Evolutionary conservation across 257 asterid species (phyloP), one percentile per base, ranked within the genome.

Genomic region (Asclepias syriaca): DNA sequence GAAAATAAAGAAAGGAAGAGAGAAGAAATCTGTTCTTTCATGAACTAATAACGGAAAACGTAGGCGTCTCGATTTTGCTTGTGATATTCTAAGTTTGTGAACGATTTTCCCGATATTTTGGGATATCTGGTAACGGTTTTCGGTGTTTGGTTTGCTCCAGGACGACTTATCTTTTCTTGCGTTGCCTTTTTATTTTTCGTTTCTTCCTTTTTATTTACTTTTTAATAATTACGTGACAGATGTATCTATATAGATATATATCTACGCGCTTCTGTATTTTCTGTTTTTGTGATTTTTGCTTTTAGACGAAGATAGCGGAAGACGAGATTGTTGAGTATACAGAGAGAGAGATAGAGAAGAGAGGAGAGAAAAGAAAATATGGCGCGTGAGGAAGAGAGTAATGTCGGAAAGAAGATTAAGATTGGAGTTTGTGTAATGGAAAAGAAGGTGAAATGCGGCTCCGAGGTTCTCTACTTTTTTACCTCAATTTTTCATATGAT

Each of bases 371-470:
- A n/a, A n/a, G n/a, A n/a, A n/a, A n/a, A n/a, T n/a, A n/a, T n/a
- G n/a, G n/a, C n/a, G n/a, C n/a, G n/a, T n/a, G n/a, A n/a, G n/a
- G n/a, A n/a, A n/a, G n/a, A n/a, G n/a, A n/a, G n/a, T n/a, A n/a
- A n/a, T n/a, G n/a, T n/a, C n/a, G n/a, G n/a, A n/a, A 69, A 72
- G 80, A 90, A 91, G 81, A 81, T 93, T 66, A 80, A 74, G 73
- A 84, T 90, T 64, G 98, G 98, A 76, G 97, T 93, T 64, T 93
- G 98, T 77, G 98, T 93, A 79, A 86, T 93, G 97, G 98, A 93
- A 93, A 93, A 90, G 97, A 90, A 93, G 98, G 98, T 90, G 98
- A 93, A 89, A 86, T 90, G 96, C 90, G 96, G 96, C 92, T 83
- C 90, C 87, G 95, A 88, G 97, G 96, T 90, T 89, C 89, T 79